Conservation (phyloP, 495 filamentous ascomycete genomes). For the Hypomontagnella monticulosa region DNA sequence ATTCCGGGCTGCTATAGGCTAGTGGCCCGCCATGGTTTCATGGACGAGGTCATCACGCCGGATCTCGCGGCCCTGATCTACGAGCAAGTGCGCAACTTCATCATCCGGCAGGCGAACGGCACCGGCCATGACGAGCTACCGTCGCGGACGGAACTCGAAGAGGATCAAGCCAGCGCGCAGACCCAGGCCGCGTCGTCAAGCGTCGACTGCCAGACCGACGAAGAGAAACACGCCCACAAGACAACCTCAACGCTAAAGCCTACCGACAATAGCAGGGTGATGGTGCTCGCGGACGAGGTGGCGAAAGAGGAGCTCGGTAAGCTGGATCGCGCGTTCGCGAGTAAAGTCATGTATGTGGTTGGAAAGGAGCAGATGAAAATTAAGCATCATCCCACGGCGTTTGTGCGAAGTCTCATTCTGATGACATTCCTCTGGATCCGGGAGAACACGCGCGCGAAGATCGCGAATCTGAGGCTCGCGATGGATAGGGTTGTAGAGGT, state of each 20-base stretch:
- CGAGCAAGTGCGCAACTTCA: constrained; percentile 65
- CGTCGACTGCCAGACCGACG: not conserved
- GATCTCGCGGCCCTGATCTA: constrained; percentile 68
- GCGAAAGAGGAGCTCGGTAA: constrained; percentile 56
- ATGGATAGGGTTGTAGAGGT: constrained; percentile 73
- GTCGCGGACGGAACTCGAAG: constrained; percentile 7
- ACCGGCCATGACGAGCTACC: constrained; percentile 14
- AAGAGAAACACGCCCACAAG: constrained; percentile 1
- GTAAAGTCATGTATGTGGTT: constrained; percentile 72
- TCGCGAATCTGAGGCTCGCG: constrained; percentile 67
- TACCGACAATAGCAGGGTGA: constrained; percentile 10
- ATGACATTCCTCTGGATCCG: constrained; percentile 72
- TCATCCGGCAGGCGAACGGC: constrained; percentile 52
- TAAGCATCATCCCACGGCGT: constrained; percentile 50
- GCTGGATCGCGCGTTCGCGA: constrained; percentile 66
- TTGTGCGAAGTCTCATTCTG: constrained; percentile 59
- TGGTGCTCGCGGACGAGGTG: constrained; percentile 50
- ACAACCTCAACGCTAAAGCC: not conserved
- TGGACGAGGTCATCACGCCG: constrained; percentile 70
- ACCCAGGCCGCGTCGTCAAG: constrained; percentile 1
- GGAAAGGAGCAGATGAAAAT: constrained; percentile 78
- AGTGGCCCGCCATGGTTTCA: constrained; percentile 75
- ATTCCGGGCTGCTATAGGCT: constrained; percentile 71
- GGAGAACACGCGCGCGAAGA: constrained; percentile 73
- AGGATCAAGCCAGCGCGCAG: not conserved